These are phyloP conservation scores for Porcisia deanei DNA, from an alignment of 208 protist species.

Conservation along the genomic window DNA sequence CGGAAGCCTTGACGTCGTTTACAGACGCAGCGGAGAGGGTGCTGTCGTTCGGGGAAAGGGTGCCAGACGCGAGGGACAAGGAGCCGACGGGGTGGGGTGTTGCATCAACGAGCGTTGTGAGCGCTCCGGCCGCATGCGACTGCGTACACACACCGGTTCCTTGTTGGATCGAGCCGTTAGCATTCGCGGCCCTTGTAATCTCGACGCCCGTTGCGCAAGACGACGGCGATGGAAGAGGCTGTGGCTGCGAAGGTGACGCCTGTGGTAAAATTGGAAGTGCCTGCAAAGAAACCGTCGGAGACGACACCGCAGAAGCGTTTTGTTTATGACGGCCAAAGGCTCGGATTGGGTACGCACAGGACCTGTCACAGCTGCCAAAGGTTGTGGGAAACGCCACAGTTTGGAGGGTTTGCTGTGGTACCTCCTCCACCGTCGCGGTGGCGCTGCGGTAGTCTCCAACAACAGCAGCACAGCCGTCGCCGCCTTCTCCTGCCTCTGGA, in stretches of 20 bases:
- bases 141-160: background rate
- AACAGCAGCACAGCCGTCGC: background rate
- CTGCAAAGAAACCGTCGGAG: background rate
- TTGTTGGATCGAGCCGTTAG: background rate
- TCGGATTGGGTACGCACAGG: constrained; percentile 21
- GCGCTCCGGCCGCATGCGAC: background rate
- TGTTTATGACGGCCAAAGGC: background rate
- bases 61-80: background rate
- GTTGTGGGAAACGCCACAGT: constrained; percentile 61
- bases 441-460: constrained; percentile 50
- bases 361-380: constrained; percentile 42
- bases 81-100: background rate
- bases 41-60: constrained; percentile 9
- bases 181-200: background rate
- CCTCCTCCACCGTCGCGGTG: constrained; percentile 40
- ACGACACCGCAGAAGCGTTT: background rate
- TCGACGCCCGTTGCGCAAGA: background rate
- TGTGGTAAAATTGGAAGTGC: background rate
- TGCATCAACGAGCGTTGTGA: background rate
- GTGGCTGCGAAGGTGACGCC: background rate
- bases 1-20: background rate
- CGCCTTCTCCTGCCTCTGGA: background rate
- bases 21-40: background rate
- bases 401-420: constrained; percentile 77
- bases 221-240: background rate